A percentile compares a stretch with the other conserved stretches of the same genome.
Evolutionary conservation across 768 basidiomycete genomes (phyloP).

Genomic region (Mycena haematopus): DNA sequence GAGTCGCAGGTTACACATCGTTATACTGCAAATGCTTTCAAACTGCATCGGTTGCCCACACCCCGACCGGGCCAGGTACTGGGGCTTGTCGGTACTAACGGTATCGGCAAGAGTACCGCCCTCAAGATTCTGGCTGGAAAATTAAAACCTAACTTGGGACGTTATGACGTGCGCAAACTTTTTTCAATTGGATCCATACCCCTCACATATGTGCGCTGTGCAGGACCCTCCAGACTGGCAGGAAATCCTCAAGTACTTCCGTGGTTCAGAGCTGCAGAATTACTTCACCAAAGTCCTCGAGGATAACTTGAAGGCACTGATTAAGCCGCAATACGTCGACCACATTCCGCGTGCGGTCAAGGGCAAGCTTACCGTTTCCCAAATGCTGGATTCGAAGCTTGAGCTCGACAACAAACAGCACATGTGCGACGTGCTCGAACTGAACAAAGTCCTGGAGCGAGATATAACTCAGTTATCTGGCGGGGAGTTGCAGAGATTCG

Average conservation of each 20-base stretch:
- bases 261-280: conserved; percentile 98
- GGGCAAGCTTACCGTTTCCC: conserved; percentile 79
- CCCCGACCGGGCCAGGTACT: conserved; percentile 97
- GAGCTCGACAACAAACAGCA: conserved; percentile 89
- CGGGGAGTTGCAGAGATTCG: conserved; percentile 97
- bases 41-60: conserved; percentile 96
- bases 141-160: conserved; percentile 95
- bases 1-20: conserved; percentile 97
- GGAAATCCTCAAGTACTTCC: conserved; percentile 97
- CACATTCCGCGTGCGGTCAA: conserved; percentile 98
- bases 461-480: conserved; percentile 89
- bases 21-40: conserved; percentile 98
- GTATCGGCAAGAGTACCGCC: conserved; percentile 99
- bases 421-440: conserved; percentile 86
- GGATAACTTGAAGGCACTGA: conserved; percentile 97
- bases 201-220: conserved; percentile 15
- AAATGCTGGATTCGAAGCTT: conserved; percentile 92
- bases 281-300: conserved; percentile 99
- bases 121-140: conserved; percentile 97
- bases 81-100: conserved; percentile 98
- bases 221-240: conserved; percentile 99
- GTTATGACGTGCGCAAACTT: conserved; percentile 79
- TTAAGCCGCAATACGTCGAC: conserved; percentile 99
- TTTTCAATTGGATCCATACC: conserved; percentile 4
- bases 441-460: conserved; percentile 85